phyloP scores from a whole-genome alignment of 768 basidiomycete genomes.

The Leccinum incarnatum region DNA sequence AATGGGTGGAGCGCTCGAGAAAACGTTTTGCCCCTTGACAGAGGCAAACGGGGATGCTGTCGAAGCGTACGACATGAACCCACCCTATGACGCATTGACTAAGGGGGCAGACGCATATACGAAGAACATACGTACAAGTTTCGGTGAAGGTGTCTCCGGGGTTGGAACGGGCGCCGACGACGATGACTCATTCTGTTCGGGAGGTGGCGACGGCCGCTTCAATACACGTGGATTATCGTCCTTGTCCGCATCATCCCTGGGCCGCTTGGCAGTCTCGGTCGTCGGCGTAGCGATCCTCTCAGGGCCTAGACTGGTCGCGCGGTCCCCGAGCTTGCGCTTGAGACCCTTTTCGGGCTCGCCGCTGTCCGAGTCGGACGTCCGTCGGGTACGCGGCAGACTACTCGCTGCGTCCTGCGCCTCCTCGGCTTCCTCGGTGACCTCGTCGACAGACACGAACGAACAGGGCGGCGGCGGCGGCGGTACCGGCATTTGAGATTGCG shows the following conservation, averaged over 20 bases:
- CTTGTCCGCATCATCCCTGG: conserved; percentile 58
- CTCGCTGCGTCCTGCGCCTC: conserved; percentile 28
- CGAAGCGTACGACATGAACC: conserved; percentile 81
- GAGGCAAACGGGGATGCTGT: conserved; percentile 69
- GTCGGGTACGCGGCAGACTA: conserved; percentile 26
- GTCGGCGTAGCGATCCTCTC: conserved; percentile 28
- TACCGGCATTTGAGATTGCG: background rate
- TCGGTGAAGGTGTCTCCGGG: conserved; percentile 35
- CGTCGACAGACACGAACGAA: conserved; percentile 22
- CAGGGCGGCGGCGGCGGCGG: conserved; percentile 6
- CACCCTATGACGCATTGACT: conserved; percentile 42
- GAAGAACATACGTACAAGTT: conserved; percentile 42
- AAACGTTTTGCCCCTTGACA: conserved; percentile 65
- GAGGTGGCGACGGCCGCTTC: conserved; percentile 68
- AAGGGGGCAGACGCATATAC: conserved; percentile 1
- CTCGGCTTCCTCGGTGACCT: conserved; percentile 28
- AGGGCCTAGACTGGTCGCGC: conserved; percentile 62
- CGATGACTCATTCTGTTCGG: conserved; percentile 41
- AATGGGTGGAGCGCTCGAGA: conserved; percentile 26
- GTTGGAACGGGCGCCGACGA: conserved; percentile 4
- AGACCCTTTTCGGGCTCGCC: conserved; percentile 55
- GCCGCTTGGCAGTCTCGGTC: conserved; percentile 51
- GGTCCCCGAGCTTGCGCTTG: conserved; percentile 69
- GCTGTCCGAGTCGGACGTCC: conserved; percentile 44
- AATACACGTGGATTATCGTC: conserved; percentile 61